These are phyloP conservation scores for Diacronema lutheri DNA, from an alignment of 78 protist species.

Conservation along the genomic window DNA sequence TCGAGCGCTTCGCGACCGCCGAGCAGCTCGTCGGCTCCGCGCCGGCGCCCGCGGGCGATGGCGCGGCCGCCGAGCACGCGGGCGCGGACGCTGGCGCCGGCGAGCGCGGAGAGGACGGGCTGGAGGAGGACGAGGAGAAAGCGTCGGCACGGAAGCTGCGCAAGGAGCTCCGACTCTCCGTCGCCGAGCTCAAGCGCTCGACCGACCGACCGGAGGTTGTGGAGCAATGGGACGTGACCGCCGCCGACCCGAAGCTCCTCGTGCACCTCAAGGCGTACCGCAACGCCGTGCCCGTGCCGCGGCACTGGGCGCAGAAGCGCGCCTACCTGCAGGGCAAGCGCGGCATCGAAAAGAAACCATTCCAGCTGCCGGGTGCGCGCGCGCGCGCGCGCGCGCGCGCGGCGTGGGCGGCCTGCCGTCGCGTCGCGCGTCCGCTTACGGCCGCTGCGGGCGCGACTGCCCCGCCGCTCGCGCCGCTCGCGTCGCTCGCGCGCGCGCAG, in stretches of 20 bases:
- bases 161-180: conserved; percentile 50
- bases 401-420: neutral
- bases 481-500: neutral
- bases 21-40: neutral
- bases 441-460: neutral
- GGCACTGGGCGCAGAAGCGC: conserved; percentile 96
- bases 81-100: neutral
- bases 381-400: too few relatives aligned
- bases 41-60: neutral
- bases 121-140: conserved; percentile 33
- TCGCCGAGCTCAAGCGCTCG: conserved; percentile 86
- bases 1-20: neutral
- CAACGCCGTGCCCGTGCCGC: conserved; percentile 89
- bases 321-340: conserved; percentile 91
- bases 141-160: conserved; percentile 63
- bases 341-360: conserved; percentile 87
- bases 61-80: neutral
- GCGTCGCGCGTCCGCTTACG: neutral
- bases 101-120: neutral
- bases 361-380: conserved; percentile 74
- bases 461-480: neutral
- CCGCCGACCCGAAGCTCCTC: conserved; percentile 89
- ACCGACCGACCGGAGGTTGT: conserved; percentile 66
- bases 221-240: conserved; percentile 71
- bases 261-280: conserved; percentile 75